Percentiles rank a stretch among this genome's conserved stretches.
Evolutionary conservation across 768 basidiomycete species (phyloP).

Genomic region (Amanita brunnescens): DNA sequence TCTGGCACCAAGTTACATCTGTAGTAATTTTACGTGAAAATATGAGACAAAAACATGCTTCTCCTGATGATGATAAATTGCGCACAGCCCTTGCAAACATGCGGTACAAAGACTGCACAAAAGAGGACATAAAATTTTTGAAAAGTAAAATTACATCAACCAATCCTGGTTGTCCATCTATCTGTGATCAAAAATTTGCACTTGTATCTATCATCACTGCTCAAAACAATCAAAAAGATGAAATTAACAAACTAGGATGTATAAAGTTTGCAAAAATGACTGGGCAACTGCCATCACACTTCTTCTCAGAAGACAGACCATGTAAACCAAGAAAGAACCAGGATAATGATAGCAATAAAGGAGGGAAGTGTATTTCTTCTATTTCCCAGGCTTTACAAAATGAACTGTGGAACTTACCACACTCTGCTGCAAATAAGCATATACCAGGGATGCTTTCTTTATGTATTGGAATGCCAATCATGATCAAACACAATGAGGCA

Average conservation of each 20-base stretch:
- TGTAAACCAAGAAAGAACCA: slow-evolving; percentile 2
- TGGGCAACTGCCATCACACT: slow-evolving; percentile 15
- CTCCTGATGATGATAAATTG: slow-evolving; percentile 16
- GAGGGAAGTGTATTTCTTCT: not conserved
- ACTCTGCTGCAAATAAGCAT: not conserved
- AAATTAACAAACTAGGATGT: slow-evolving; percentile 20
- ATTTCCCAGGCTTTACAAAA: slow-evolving; percentile 11
- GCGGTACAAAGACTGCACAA: slow-evolving; percentile 24
- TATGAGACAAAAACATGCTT: slow-evolving; percentile 18
- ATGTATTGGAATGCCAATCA: slow-evolving; percentile 24
- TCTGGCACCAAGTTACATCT: slow-evolving; percentile 27
- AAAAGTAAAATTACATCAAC: slow-evolving; percentile 12
- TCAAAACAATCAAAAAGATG: slow-evolving; percentile 23
- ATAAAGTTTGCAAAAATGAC: slow-evolving; percentile 21
- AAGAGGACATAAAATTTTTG: slow-evolving; percentile 18
- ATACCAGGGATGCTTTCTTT: slow-evolving; percentile 20
- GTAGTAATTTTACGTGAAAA: slow-evolving; percentile 28
- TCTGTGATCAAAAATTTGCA: slow-evolving; percentile 11
- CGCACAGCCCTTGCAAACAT: slow-evolving; percentile 22
- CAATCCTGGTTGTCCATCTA: not conserved
- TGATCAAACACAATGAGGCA: slow-evolving; percentile 18
- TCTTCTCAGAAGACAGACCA: slow-evolving; percentile 21
- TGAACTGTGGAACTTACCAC: slow-evolving; percentile 7
- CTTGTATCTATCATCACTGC: slow-evolving; percentile 28
- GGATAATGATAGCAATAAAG: not conserved